Evolutionary conservation across 495 filamentous ascomycete genomes (phyloP).

Genomic region (Hypomontagnella monticulosa): DNA sequence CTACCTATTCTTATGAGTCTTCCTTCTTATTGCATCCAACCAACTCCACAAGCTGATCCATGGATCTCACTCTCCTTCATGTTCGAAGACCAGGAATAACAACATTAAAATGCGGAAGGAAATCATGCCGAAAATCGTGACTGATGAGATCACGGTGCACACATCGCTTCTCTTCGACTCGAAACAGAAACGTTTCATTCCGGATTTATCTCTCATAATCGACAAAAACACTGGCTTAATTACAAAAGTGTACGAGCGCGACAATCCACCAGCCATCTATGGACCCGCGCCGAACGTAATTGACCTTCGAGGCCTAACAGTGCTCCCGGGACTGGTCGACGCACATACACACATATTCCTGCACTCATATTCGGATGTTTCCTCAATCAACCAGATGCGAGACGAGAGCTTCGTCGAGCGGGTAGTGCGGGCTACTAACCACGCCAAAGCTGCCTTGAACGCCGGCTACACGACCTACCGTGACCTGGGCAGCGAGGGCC

Average conservation of each 20-base stretch:
- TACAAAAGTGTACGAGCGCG: constrained; percentile 46
- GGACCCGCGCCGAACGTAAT: constrained; percentile 39
- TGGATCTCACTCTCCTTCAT: neutral
- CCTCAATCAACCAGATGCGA: constrained; percentile 57
- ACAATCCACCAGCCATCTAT: constrained; percentile 24
- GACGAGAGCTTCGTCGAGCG: constrained; percentile 61
- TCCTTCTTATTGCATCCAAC: too few relatives aligned
- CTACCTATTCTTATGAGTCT: too few relatives aligned
- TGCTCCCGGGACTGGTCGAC: constrained; percentile 63
- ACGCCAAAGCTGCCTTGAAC: constrained; percentile 58
- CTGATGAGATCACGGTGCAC: constrained; percentile 50
- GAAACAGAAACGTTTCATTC: constrained; percentile 54
- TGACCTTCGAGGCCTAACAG: constrained; percentile 58
- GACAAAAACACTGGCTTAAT: constrained; percentile 55
- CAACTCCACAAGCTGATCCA: too few relatives aligned
- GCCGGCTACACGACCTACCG: constrained; percentile 66
- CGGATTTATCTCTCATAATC: constrained; percentile 53
- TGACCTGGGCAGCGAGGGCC: constrained; percentile 62
- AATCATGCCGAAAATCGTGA: constrained; percentile 4
- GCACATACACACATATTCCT: constrained; percentile 65
- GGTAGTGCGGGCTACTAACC: constrained; percentile 60
- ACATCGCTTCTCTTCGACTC: constrained; percentile 61
- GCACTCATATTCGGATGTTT: constrained; percentile 57
- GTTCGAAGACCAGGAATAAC: neutral
- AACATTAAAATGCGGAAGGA: constrained; percentile 8